phyloP scores from a whole-genome alignment of 2,329 filamentous ascomycete species.

The Epichloe aotearoae region DNA sequence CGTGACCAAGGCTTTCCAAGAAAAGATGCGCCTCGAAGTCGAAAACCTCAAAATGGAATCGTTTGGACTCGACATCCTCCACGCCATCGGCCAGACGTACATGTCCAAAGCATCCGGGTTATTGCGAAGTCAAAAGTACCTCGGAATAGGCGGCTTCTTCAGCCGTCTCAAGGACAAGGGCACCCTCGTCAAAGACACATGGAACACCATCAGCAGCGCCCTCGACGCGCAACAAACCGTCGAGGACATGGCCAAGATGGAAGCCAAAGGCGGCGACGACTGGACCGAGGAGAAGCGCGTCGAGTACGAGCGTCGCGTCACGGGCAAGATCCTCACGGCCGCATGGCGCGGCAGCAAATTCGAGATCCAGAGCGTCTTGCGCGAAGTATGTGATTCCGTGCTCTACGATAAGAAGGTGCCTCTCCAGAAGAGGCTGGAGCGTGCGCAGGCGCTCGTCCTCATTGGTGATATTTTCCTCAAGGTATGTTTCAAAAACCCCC shows the following conservation, averaged over 20 bases:
- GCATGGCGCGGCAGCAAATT: constrained; percentile 96
- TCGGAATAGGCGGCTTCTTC: constrained; percentile 93
- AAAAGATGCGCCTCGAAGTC: constrained; percentile 87
- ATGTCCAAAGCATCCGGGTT: constrained; percentile 75
- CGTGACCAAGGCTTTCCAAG: constrained; percentile 79
- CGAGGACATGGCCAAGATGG: constrained; percentile 95
- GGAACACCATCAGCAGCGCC: constrained; percentile 91
- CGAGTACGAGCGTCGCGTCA: constrained; percentile 91
- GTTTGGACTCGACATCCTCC: constrained; percentile 89
- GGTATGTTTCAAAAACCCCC: constrained; percentile 38
- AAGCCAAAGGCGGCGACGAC: constrained; percentile 87
- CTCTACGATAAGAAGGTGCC: constrained; percentile 68
- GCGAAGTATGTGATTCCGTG: constrained; percentile 86
- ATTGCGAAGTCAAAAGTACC: constrained; percentile 90
- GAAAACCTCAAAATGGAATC: constrained; percentile 99
- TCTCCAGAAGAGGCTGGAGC: constrained; percentile 74
- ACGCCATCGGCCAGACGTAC: constrained; percentile 89
- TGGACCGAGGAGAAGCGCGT: constrained; percentile 97
- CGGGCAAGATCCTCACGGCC: constrained; percentile 93
- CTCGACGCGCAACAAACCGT: constrained; percentile 97
- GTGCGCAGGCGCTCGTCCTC: constrained; percentile 78
- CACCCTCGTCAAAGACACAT: constrained; percentile 92
- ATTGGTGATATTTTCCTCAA: constrained; percentile 81
- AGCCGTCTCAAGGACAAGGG: constrained; percentile 92
- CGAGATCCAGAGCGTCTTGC: constrained; percentile 90